These are phyloP conservation scores for Lactarius psammicola DNA, from an alignment of 768 basidiomycete species.

Conservation along the genomic window DNA sequence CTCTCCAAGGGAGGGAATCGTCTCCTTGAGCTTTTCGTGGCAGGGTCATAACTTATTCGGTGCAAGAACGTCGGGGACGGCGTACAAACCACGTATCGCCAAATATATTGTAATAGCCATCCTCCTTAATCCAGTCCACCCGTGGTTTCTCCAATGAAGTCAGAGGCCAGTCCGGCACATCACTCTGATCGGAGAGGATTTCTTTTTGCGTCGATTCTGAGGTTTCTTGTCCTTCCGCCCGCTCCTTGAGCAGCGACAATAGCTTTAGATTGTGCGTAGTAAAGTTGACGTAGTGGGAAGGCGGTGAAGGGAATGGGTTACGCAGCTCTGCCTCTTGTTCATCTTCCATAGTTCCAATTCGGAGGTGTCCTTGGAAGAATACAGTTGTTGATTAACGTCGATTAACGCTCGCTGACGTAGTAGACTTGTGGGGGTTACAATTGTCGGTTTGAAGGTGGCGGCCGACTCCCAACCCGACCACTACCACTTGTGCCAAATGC, in stretches of 20 bases:
- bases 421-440: too few species aligned
- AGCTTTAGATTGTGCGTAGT: conserved; percentile 71
- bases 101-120: conserved; percentile 77
- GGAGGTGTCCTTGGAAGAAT: background rate
- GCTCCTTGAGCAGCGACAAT: conserved; percentile 59
- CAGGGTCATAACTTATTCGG: conserved; percentile 12
- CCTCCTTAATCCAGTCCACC: conserved; percentile 88
- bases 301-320: conserved; percentile 88
- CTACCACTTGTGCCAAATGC: too few species aligned
- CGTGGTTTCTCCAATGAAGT: conserved; percentile 79
- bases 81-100: conserved; percentile 91
- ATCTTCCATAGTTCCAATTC: conserved; percentile 47
- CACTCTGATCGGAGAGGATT: conserved; percentile 63
- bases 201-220: conserved; percentile 55
- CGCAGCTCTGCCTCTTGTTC: conserved; percentile 75
- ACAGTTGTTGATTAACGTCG: background rate
- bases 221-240: conserved; percentile 38
- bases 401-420: background rate
- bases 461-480: too few species aligned
- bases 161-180: conserved; percentile 78
- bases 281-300: conserved; percentile 79
- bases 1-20: conserved; percentile 77
- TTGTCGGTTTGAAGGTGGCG: background rate
- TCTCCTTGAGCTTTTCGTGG: conserved; percentile 67
- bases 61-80: conserved; percentile 12